Base-by-base conservation (phyloP, 2,329 filamentous ascomycete species). In the Laburnicola sp. region DNA sequence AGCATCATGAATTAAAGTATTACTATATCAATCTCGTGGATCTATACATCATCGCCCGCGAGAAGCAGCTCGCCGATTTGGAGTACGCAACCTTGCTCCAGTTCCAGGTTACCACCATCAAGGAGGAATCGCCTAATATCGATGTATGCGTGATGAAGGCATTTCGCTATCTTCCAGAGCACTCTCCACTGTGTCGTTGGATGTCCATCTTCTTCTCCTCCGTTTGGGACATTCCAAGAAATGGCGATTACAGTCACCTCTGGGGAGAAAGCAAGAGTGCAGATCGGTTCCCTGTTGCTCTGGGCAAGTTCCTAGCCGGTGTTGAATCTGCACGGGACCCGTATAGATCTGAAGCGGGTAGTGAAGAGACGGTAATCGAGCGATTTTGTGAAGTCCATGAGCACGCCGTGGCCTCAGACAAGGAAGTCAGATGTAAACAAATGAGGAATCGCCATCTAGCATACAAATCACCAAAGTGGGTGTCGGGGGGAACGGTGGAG, bases 11-110 rank as follows among this genome's bases (percentile, higher is more conserved):
- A 3, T 50, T 64, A 16, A 21, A 53, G 4, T 11, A 49, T 5
- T 57, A 58, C 51, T 64, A 63, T 45, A 23, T 45, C 23, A 51
- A 53, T 10, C 54, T 64, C 1, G 38, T 61, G 2, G 50, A 48
- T 9, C 25, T 58, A 3, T 61, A 60, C 48, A 56, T 61, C 8
- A 34, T 61, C 32, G 48, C 50, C 4, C 26, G 48, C 9, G 39
- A 39, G 9, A 36, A 40, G 4, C 10, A 25, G 3, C 42, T 51
- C 9, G 27, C 2, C 6, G 45, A 45, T 3, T 21, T 58, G 10
- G 40, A 54, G 3, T 59, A 56, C 34, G 48, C 45, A 3, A 31
- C 56, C 2, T 31, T 61, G 5, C 47, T 61, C 3, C 40, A 41
- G 9, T 55, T 61, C 11, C 61, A 64, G 27, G 36, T 31, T 26